Base-by-base conservation (phyloP, 768 basidiomycete genomes). In the Serendipita indica region DNA sequence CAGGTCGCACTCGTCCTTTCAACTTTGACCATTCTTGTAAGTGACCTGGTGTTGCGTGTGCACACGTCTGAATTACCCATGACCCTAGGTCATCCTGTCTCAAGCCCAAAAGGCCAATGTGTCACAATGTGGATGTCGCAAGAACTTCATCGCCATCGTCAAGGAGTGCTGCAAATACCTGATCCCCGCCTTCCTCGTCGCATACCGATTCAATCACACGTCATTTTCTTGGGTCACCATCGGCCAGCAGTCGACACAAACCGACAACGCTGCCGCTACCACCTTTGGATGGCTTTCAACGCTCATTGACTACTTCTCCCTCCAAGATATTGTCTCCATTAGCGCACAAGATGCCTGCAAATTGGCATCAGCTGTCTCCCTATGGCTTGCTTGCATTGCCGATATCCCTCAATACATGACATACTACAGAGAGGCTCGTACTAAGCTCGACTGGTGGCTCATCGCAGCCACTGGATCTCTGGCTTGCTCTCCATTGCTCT, bases 401-500 rank as follows among this genome's bases (percentile, higher is more conserved):
- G 49, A 54, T 32, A 54, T 54, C 22, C 49, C 49, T 22, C 49
- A 54, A 54, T 54, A 54, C 22, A 54, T 54, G 5, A 32, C 30
- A 3, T 54, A 54, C 49, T 54, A 54, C 22, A n/a, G 49, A n/a
- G 20, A 54, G 7, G 30, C 30, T 30, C 20, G n/a, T 7, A 25
- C 20, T 3, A 54, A 54, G 30, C 20, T 54, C 20, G 49, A 54
- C n/a, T 32, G 49, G 30, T 32, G 20, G 20, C 49, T 54, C 22
- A 30, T 54, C 7, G 16, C 49, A 10, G 16, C 30, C 49, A 18
- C 30, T 3, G 49, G 20, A 54, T 16, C 30, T 10, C 7, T 54
- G 5, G 20, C 22, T 30, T 54, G 20, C 49, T 10, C 10, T 54
- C 22, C 20, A n/a, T n/a, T 54, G 16, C 30, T 54, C 49, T 54